Base-by-base conservation (phyloP, 78 protist species). In the Tieghemostelium lacteum region DNA sequence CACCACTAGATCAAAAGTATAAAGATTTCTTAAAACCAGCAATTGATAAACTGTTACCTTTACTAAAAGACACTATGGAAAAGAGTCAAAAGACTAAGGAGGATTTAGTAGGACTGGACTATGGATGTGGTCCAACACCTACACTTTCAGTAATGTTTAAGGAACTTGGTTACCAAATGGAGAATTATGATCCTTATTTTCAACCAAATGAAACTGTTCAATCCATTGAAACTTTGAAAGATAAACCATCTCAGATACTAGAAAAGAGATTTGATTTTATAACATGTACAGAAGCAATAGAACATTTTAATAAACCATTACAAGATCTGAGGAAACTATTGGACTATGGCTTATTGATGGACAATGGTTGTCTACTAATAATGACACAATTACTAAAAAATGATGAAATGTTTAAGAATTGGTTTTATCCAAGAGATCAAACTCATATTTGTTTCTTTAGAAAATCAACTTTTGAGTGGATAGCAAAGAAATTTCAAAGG, bases 101-200 rank as follows among this genome's bases (percentile, higher is more conserved):
- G 1, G 28, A 34, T 40, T 10, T 50, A n/a, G 16, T 61, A 4
- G 89, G 78, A 31, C 49, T 83, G 1, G 89, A 83, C 20, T 83
- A 83, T 69, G 89, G 89, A 10, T 83, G 89, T 69, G 89, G 89
- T 24, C 89, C 89, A 14, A 77, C 78, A 17, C 78, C 89, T 54
- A 60, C 89, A 6, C 34, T 83, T 14, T 58, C 63, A 5, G 8
- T 58, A 6, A 54, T 83, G 75, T 83, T 69, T 57, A 63, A 55
- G 39, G 72, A 83, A 29, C 7, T 57, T 0, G 36, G 45, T 1
- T 36, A 26, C 12, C 50, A 0, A 12, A 29, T 78, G 26, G 78
- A 83, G 34, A 83, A 83, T 29, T 83, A 83, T 69, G 89, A 83
- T 24, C 89, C 89, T 8, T 83, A 66, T 26, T 83, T 83, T 39